These are phyloP conservation scores for Eucalyptus tenuipes DNA, from an alignment of 345 rosid species.

Conservation along the genomic window DNA sequence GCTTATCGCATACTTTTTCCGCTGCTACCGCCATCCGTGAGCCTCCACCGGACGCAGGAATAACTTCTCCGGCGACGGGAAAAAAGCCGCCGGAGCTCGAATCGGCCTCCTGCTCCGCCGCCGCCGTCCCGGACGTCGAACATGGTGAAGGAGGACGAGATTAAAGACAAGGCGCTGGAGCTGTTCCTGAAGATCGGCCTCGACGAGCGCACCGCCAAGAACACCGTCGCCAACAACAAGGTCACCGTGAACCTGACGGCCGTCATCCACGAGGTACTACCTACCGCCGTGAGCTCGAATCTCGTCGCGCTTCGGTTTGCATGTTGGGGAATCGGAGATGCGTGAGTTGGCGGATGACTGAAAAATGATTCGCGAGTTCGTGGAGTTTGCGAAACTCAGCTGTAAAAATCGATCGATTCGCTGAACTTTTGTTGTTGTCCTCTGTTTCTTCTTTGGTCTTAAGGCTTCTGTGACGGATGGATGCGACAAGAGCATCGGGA, in stretches of 20 bases:
- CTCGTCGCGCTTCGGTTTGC: neutral
- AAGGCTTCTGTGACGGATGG: conserved; percentile 89
- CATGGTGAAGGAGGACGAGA: conserved; percentile 29
- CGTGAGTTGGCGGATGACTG: neutral
- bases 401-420: neutral
- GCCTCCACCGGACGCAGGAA: neutral
- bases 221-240: conserved; percentile 76
- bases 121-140: neutral
- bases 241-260: conserved; percentile 75
- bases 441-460: neutral
- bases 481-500: conserved; percentile 67
- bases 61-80: neutral
- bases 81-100: neutral
- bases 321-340: neutral
- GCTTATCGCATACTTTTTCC: neutral
- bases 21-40: neutral
- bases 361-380: neutral
- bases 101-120: neutral
- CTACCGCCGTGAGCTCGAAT: neutral
- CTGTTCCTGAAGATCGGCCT: conserved; percentile 74
- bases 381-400: neutral
- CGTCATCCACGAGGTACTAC: conserved; percentile 76
- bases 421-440: neutral
- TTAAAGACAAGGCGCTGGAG: conserved; percentile 23
- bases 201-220: conserved; percentile 68